Conservation (phyloP, 2,329 filamentous ascomycete genomes). For the Colletotrichum chrysophilum region DNA sequence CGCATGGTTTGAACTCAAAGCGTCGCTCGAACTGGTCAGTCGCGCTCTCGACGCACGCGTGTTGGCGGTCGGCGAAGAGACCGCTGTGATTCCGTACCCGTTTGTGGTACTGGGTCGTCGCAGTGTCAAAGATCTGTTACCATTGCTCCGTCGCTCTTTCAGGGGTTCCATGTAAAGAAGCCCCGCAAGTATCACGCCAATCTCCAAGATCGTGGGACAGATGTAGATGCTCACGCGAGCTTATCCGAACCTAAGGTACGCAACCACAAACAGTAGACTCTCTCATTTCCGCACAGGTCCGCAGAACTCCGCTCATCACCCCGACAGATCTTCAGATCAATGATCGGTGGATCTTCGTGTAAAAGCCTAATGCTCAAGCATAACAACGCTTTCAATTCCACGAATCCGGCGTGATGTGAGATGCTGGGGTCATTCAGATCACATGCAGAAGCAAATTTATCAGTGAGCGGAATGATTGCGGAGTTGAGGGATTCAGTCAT, state of each 20-base stretch:
- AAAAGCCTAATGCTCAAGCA: neutral
- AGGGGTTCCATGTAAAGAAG: neutral
- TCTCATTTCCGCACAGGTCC: neutral
- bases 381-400: neutral
- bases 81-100: neutral
- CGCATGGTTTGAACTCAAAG: neutral
- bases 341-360: neutral
- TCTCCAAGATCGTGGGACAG: neutral
- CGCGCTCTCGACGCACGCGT: neutral
- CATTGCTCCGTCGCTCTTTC: neutral
- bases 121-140: neutral
- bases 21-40: neutral
- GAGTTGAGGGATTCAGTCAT: neutral
- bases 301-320: neutral
- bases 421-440: fast-evolving
- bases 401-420: neutral
- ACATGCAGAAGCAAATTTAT: neutral
- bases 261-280: neutral
- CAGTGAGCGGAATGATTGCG: neutral
- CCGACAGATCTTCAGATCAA: neutral
- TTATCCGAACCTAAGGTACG: neutral
- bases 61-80: neutral
- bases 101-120: neutral
- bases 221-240: neutral
- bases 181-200: too few species aligned